Evolutionary conservation across 345 rosid genomes (phyloP), one percentile per base, ranked within the genome.

Genomic region (Hibiscus syriacus): DNA sequence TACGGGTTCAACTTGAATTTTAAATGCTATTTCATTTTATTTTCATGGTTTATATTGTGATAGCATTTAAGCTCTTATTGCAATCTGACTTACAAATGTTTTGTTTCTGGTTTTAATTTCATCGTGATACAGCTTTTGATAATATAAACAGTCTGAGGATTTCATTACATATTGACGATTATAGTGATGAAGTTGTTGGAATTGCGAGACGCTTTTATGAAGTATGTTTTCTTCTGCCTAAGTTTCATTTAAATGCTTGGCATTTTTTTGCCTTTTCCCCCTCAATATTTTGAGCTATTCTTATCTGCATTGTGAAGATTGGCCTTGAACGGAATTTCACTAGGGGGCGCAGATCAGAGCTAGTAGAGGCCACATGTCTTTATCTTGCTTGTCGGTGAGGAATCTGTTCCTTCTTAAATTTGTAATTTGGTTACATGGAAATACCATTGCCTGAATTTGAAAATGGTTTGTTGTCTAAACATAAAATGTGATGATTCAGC

Each of bases 351-450:
- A 89, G 89, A 75, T 78, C 87, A 26, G 96, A 94, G 49, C 92
- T 82, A 71, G 97, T 91, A 19, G 86, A 86, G 64, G 85, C 92
- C 70, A 81, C 95, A 57, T 94, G 97, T 68, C 89, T 94, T 62
- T 94, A 94, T 77, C 85, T 87, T 84, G 90, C 95, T 16, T 94
- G 97, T 70, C 81, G 97, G 98, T 93, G 73, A 81, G 82, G 60
- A 30, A 70, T 74, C 50, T 36, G 11, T 70, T 67, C 29, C 23
- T 14, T 41, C 46, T 17, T 73, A 34, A 48, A 23, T 16, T 41
- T 68, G 45, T 41, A 26, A 19, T 27, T 8, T 43, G 13, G 7
- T 41, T 43, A 25, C 20, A 52, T 50, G 48, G 29, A 48, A 36
- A 29, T 53, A 19, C 4, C 23, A 30, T 38, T 38, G 30, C 4